phyloP scores from a whole-genome alignment of 768 basidiomycete genomes.

The Tricholoma furcatifolium region DNA sequence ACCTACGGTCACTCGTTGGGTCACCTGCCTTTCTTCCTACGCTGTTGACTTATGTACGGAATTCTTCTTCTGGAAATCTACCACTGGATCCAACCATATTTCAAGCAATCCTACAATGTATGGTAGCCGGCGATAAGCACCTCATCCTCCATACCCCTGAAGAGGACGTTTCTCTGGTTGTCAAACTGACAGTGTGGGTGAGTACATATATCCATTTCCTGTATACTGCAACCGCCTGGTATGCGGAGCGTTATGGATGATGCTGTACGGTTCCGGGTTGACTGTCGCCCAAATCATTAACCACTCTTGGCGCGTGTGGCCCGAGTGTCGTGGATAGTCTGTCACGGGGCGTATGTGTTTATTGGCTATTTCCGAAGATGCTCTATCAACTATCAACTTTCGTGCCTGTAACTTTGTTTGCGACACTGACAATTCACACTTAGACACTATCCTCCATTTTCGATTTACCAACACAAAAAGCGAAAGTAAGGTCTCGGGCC shows the following conservation, averaged over 20 bases:
- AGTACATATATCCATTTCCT: conserved; percentile 21
- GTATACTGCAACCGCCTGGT: not conserved
- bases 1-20: conserved; percentile 36
- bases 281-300: not conserved
- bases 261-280: not conserved
- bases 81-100: conserved; percentile 64
- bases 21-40: conserved; percentile 48
- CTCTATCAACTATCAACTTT: not conserved
- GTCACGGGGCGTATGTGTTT: not conserved
- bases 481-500: conserved; percentile 42
- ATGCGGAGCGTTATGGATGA: not conserved
- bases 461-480: conserved; percentile 54
- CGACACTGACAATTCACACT: conserved; percentile 11
- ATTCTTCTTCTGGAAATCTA: conserved; percentile 40
- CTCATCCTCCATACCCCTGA: conserved; percentile 63
- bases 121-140: conserved; percentile 61
- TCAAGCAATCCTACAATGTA: conserved; percentile 63
- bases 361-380: not conserved
- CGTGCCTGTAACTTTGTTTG: not conserved
- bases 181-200: conserved; percentile 59
- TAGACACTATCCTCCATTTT: conserved; percentile 64
- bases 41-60: conserved; percentile 44
- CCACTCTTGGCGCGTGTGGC: not conserved
- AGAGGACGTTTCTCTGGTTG: conserved; percentile 61
- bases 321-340: not conserved